A percentile compares a stretch with the other conserved stretches of the same genome.
phyloP scores from a whole-genome alignment of 2,329 filamentous ascomycete genomes.

The Phoma sp. region DNA sequence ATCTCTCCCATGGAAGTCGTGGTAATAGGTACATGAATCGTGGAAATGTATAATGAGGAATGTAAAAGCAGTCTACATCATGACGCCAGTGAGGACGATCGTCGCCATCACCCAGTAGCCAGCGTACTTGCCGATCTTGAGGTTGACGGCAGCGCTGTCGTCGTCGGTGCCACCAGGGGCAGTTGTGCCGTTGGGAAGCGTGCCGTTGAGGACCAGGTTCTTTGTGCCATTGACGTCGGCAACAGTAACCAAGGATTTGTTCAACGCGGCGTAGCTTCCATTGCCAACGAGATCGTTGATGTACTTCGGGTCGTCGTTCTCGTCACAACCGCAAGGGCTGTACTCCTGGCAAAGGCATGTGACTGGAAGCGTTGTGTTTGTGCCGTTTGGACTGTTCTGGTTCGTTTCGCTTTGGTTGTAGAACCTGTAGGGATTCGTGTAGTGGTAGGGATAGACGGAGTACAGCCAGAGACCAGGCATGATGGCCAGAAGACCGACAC shows the following conservation, averaged over 20 bases:
- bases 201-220: slow-evolving; percentile 77
- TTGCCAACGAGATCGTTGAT: slow-evolving; percentile 65
- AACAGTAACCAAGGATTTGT: slow-evolving; percentile 68
- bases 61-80: slow-evolving; percentile 1
- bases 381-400: slow-evolving; percentile 49
- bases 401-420: slow-evolving; percentile 53
- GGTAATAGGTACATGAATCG: neutral
- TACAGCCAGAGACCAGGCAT: slow-evolving; percentile 72
- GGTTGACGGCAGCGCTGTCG: slow-evolving; percentile 30
- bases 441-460: slow-evolving; percentile 67
- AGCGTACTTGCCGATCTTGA: slow-evolving; percentile 36
- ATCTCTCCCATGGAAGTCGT: neutral
- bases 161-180: slow-evolving; percentile 47
- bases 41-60: neutral
- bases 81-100: slow-evolving; percentile 39
- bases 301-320: slow-evolving; percentile 66
- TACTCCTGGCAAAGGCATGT: slow-evolving; percentile 66
- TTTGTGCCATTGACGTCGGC: slow-evolving; percentile 66
- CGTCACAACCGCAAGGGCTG: slow-evolving; percentile 71
- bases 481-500: slow-evolving; percentile 57
- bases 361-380: slow-evolving; percentile 56
- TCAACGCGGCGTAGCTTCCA: slow-evolving; percentile 62
- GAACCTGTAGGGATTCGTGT: slow-evolving; percentile 62
- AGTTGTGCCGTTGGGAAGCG: slow-evolving; percentile 65
- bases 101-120: slow-evolving; percentile 51